A percentile compares a stretch with the other conserved stretches of the same genome.
phyloP scores from a whole-genome alignment of 2,329 filamentous ascomycete genomes.

The Colletotrichum tabaci region DNA sequence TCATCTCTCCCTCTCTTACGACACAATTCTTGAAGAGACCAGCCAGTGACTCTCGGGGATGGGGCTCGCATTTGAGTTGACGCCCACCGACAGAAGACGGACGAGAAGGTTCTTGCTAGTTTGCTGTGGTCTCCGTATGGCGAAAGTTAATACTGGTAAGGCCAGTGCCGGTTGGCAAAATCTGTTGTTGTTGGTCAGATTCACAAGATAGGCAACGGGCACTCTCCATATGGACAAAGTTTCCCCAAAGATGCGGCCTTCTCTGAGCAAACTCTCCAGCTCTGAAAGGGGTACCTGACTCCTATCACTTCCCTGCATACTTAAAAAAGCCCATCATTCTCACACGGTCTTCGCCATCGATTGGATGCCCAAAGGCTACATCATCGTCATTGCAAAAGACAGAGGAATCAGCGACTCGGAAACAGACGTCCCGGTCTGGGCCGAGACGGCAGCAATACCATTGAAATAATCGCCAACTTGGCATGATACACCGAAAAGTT shows the following conservation, averaged over 20 bases:
- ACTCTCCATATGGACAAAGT: constrained; percentile 7
- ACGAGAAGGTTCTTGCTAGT: constrained; percentile 20
- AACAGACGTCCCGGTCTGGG: constrained; percentile 9
- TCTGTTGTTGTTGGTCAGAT: background rate
- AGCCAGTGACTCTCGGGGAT: constrained; percentile 14
- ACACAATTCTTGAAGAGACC: constrained; percentile 23
- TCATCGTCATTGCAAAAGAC: constrained; percentile 23
- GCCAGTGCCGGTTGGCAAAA: background rate
- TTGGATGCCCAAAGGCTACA: constrained; percentile 20
- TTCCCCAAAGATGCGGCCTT: constrained; percentile 1
- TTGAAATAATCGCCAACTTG: constrained; percentile 24
- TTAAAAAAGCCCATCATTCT: background rate
- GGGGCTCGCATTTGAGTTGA: constrained; percentile 22
- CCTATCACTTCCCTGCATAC: no score
- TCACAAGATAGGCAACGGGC: background rate
- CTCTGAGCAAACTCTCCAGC: constrained; percentile 4
- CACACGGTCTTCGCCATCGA: constrained; percentile 22
- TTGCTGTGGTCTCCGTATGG: constrained; percentile 31
- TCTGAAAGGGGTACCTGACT: constrained; percentile 21
- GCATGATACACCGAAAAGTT: constrained; percentile 26
- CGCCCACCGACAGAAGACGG: constrained; percentile 25
- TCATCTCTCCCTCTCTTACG: constrained; percentile 14
- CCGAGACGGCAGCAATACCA: constrained; percentile 26
- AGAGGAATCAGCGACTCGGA: constrained; percentile 21
- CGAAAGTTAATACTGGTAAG: constrained; percentile 1